Evolutionary conservation across 345 rosid genomes (phyloP).

Genomic region (Luvunga scandens): DNA sequence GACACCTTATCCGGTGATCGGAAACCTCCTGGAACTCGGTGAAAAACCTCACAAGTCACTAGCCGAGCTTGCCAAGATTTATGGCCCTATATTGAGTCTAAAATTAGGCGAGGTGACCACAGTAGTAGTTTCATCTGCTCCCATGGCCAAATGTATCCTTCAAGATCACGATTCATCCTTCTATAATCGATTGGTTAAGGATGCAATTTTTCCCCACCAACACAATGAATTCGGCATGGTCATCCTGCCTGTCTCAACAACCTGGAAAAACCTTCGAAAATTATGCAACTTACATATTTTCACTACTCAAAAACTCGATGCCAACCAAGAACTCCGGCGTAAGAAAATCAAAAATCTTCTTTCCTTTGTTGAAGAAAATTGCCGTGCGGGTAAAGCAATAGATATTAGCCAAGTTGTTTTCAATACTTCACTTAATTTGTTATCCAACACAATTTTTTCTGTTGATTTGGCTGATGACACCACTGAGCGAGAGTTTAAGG

Average conservation of each 20-base stretch:
- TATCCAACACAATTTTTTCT: neutral
- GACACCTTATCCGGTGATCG: no score
- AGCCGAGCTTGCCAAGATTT: no score
- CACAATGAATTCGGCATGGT: neutral
- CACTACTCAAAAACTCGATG: no score
- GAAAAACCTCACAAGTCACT: no score
- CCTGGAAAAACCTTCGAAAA: neutral
- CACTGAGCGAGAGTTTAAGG: no score
- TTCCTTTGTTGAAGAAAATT: no score
- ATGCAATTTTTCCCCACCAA: neutral
- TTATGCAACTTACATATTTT: no score
- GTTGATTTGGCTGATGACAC: neutral
- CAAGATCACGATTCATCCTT: neutral
- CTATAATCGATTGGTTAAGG: neutral
- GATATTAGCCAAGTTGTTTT: neutral
- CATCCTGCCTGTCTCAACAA: neutral
- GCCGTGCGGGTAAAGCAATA: no score
- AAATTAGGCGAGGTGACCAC: slow-evolving; percentile 17
- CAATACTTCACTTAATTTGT: neutral
- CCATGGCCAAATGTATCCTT: neutral
- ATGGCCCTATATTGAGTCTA: neutral
- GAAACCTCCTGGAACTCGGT: no score
- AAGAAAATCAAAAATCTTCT: no score
- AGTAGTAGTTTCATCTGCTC: neutral
- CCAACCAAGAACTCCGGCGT: no score